Evolutionary conservation across 805 yeast species (phyloP).

Genomic region (Kazachstania bromeliacearum): DNA sequence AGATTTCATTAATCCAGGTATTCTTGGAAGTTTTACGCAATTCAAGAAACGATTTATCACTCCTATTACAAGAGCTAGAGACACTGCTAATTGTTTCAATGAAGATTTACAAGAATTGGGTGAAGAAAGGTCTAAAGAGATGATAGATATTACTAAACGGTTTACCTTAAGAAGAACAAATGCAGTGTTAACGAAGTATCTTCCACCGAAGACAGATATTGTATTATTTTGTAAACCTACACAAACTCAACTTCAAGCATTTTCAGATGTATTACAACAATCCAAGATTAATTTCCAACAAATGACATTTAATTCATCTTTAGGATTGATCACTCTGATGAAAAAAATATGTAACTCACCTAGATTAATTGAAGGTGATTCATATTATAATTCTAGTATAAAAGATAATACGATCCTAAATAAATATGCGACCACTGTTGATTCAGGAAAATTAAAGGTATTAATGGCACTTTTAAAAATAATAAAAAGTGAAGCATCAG

Average conservation of each 20-base stretch:
- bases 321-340: slow-evolving; percentile 62
- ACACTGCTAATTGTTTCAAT: slow-evolving; percentile 46
- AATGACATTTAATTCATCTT: slow-evolving; percentile 34
- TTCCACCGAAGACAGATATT: slow-evolving; percentile 69
- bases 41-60: slow-evolving; percentile 54
- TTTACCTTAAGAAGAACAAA: slow-evolving; percentile 71
- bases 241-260: slow-evolving; percentile 44
- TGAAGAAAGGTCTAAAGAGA: slow-evolving; percentile 48
- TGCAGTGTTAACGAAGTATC: slow-evolving; percentile 42
- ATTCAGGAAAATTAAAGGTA: slow-evolving; percentile 57
- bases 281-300: slow-evolving; percentile 22
- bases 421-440: slow-evolving; percentile 17
- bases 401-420: slow-evolving; percentile 5
- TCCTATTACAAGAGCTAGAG: slow-evolving; percentile 70
- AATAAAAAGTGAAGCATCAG: slow-evolving; percentile 31
- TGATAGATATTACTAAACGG: slow-evolving; percentile 51
- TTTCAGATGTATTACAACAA: slow-evolving; percentile 37
- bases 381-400: slow-evolving; percentile 14
- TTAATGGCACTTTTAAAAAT: slow-evolving; percentile 48
- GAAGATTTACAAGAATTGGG: slow-evolving; percentile 45
- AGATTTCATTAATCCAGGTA: slow-evolving; percentile 77
- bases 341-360: slow-evolving; percentile 84
- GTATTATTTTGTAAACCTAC: slow-evolving; percentile 76
- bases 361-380: slow-evolving; percentile 44
- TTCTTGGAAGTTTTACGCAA: slow-evolving; percentile 51